phyloP scores from a whole-genome alignment of 805 yeast genomes.

The Sugiyamaella boreocaroliniensis region DNA sequence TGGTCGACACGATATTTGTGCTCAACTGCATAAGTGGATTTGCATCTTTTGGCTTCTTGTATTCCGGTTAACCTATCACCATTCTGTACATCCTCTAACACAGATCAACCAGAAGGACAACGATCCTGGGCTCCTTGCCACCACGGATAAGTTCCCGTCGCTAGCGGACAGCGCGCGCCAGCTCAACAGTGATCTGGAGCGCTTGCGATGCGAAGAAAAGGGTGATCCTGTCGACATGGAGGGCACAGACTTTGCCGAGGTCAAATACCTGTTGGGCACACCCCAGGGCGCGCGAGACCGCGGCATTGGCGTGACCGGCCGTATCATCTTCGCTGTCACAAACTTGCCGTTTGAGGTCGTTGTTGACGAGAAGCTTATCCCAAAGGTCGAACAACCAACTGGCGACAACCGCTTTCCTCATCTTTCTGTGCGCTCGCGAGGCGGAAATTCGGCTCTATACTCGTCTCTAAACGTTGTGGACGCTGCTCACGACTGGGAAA shows the following conservation, averaged over 20 bases:
- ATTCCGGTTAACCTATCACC: too few relatives aligned
- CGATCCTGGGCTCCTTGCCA: neutral
- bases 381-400: neutral
- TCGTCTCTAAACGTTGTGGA: conserved; percentile 62
- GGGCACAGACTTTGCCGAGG: neutral
- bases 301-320: conserved; percentile 43
- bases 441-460: conserved; percentile 82
- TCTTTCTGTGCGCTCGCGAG: conserved; percentile 23
- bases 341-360: conserved; percentile 59
- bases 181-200: neutral
- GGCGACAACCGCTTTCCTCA: conserved; percentile 21
- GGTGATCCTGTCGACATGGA: neutral
- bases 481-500: conserved; percentile 73
- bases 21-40: too few relatives aligned
- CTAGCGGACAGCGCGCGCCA: neutral
- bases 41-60: too few relatives aligned
- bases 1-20: too few relatives aligned
- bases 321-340: conserved; percentile 62
- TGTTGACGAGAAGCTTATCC: neutral
- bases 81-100: neutral
- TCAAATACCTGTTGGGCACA: neutral
- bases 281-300: conserved; percentile 4
- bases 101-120: neutral
- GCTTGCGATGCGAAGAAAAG: neutral
- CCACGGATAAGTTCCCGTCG: neutral